phyloP scores from a whole-genome alignment of 805 yeast species.

The Metschnikowia cubensis region DNA sequence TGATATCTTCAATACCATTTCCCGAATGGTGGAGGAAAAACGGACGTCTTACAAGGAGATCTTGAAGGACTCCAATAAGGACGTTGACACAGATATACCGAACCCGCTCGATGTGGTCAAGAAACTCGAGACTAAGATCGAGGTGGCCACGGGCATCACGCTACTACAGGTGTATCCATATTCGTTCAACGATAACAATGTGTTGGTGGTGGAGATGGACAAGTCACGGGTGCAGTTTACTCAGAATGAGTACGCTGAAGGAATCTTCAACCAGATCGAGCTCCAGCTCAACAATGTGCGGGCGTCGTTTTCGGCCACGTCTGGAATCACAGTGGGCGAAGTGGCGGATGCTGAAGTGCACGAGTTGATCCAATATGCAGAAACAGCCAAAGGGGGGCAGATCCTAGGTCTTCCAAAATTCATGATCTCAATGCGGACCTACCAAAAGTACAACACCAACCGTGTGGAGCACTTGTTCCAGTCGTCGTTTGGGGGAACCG shows the following conservation, averaged over 20 bases:
- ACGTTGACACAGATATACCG: conserved; percentile 1
- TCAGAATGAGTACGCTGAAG: conserved; percentile 43
- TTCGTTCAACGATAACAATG: conserved; percentile 73
- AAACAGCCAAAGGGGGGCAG: conserved; percentile 68
- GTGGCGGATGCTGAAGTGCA: conserved; percentile 44
- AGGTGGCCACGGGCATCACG: conserved; percentile 54
- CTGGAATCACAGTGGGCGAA: conserved; percentile 48
- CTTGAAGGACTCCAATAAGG: conserved; percentile 51
- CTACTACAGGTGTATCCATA: conserved; percentile 76
- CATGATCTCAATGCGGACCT: conserved; percentile 68
- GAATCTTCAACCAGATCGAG: conserved; percentile 53
- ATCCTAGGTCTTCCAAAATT: conserved; percentile 79
- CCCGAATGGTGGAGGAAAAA: conserved; percentile 71
- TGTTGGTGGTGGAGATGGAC: conserved; percentile 58
- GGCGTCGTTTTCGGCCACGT: conserved; percentile 63
- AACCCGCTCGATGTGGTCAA: conserved; percentile 26
- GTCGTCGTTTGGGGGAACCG: conserved; percentile 81
- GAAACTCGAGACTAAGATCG: conserved; percentile 63
- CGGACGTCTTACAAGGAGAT: conserved; percentile 72
- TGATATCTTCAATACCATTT: conserved; percentile 69
- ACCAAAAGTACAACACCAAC: conserved; percentile 51
- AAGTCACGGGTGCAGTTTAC: conserved; percentile 50
- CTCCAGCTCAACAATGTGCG: conserved; percentile 59
- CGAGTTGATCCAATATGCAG: conserved; percentile 53
- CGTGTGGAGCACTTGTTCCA: conserved; percentile 62